Evolutionary conservation across 108 stramenopile genomes (phyloP).

Genomic region (Cyclotella cryptica): DNA sequence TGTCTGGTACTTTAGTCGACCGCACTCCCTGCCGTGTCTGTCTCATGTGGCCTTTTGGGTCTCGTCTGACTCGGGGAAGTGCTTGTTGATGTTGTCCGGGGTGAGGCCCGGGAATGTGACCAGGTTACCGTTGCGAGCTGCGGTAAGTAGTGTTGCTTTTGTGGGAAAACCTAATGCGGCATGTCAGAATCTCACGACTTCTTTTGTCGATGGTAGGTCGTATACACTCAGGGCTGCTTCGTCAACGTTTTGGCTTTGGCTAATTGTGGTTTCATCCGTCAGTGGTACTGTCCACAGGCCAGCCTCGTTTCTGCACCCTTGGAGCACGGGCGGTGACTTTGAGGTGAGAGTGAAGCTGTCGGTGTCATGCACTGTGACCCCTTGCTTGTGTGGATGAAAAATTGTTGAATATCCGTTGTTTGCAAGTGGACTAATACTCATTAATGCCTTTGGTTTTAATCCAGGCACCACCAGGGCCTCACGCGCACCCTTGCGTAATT

Average conservation of each 20-base stretch:
- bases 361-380: conserved; percentile 9
- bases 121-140: conserved; percentile 26
- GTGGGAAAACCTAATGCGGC: conserved; percentile 46
- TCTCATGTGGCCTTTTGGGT: conserved; percentile 48
- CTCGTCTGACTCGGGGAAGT: conserved; percentile 15
- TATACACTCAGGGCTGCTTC: conserved; percentile 16
- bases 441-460: conserved; percentile 5
- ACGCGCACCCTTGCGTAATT: conserved; percentile 7
- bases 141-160: conserved; percentile 29
- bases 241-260: conserved; percentile 1
- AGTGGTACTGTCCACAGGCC: conserved; percentile 13
- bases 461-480: conserved; percentile 18
- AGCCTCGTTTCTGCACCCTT: conserved; percentile 1
- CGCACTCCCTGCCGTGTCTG: conserved; percentile 28
- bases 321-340: conserved; percentile 8
- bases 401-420: conserved; percentile 16
- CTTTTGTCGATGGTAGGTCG: conserved; percentile 13
- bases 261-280: conserved; percentile 12
- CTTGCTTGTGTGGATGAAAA: conserved; percentile 3
- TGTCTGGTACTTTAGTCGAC: conserved; percentile 35
- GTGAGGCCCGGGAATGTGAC: conserved; percentile 35
- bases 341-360: conserved; percentile 14
- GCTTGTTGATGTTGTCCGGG: conserved; percentile 9
- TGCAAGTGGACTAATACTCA: conserved; percentile 14
- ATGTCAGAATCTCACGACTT: conserved; percentile 41